phyloP scores from a whole-genome alignment of 176 grass and related monocot species.

The Eleusine indica region DNA sequence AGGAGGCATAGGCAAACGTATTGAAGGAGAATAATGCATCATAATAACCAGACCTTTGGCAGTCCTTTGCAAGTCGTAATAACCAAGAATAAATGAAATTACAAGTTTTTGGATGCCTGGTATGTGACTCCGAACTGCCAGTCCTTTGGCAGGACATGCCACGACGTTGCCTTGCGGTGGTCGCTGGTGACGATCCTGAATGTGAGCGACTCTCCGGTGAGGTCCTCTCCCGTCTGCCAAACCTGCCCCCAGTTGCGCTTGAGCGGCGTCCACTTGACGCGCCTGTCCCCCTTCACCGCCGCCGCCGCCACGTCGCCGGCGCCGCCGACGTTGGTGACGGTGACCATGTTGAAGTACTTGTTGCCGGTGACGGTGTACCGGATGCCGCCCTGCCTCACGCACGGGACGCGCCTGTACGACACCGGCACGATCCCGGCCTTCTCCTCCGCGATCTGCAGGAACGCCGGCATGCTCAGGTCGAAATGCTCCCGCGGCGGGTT shows the following conservation, averaged over 20 bases:
- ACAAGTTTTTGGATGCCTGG: constrained; percentile 69
- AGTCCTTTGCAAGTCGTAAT: too few relatives aligned
- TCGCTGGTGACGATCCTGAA: constrained; percentile 65
- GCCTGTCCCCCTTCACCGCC: constrained; percentile 62
- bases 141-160: constrained; percentile 51
- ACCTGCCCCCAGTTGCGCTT: constrained; percentile 73
- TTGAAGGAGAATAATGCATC: too few relatives aligned
- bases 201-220: constrained; percentile 65
- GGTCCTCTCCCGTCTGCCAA: constrained; percentile 67
- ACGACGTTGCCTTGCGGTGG: constrained; percentile 70
- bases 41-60: too few relatives aligned
- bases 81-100: not conserved
- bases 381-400: constrained; percentile 58
- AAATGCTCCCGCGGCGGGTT: constrained; percentile 80
- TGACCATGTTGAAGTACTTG: constrained; percentile 75
- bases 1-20: too few relatives aligned
- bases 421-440: constrained; percentile 77
- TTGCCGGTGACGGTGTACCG: constrained; percentile 69
- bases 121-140: constrained; percentile 77
- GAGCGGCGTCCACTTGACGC: constrained; percentile 66
- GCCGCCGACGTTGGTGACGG: constrained; percentile 63
- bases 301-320: constrained; percentile 61
- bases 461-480: constrained; percentile 72
- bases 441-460: constrained; percentile 68
- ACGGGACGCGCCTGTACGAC: constrained; percentile 60